Conservation (phyloP, 768 basidiomycete genomes). For the Dendrothele bispora region DNA sequence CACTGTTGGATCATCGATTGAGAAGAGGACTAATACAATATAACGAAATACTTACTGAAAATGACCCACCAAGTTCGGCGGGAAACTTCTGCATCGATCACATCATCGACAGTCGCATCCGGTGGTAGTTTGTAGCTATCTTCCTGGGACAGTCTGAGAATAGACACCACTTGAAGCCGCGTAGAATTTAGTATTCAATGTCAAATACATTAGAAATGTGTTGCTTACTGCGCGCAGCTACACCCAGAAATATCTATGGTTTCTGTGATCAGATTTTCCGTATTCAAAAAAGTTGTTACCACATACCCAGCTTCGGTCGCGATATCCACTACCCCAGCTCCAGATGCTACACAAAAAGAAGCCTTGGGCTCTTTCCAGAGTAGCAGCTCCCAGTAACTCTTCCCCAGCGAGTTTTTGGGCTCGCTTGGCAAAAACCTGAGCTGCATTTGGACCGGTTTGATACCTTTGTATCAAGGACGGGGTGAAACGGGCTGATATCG, state of each 20-base stretch:
- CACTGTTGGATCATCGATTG: constrained; percentile 1
- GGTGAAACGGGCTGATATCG: constrained; percentile 12
- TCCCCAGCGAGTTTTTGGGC: constrained; percentile 12
- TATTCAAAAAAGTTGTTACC: background rate
- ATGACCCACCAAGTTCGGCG: constrained; percentile 14
- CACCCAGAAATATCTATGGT: constrained; percentile 9
- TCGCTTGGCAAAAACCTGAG: constrained; percentile 10
- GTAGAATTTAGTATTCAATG: background rate
- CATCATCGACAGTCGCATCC: constrained; percentile 10
- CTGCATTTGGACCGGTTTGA: constrained; percentile 3
- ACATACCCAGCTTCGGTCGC: constrained; percentile 9
- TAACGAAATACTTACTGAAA: constrained; percentile 5
- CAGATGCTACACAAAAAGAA: constrained; percentile 13
- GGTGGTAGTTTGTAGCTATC: constrained; percentile 6
- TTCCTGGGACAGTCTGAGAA: constrained; percentile 12
- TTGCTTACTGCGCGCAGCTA: constrained; percentile 13
- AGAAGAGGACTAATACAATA: background rate
- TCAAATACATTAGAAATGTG: background rate
- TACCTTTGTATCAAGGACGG: constrained; percentile 12
- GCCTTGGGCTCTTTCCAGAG: constrained; percentile 11
- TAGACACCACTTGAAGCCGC: constrained; percentile 8
- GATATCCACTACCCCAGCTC: constrained; percentile 14
- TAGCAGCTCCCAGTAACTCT: constrained; percentile 7
- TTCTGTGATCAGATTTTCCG: background rate
- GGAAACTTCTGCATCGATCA: constrained; percentile 12